These are phyloP conservation scores for Kazachstania viticola DNA, from an alignment of 805 yeast species.

Conservation along the genomic window DNA sequence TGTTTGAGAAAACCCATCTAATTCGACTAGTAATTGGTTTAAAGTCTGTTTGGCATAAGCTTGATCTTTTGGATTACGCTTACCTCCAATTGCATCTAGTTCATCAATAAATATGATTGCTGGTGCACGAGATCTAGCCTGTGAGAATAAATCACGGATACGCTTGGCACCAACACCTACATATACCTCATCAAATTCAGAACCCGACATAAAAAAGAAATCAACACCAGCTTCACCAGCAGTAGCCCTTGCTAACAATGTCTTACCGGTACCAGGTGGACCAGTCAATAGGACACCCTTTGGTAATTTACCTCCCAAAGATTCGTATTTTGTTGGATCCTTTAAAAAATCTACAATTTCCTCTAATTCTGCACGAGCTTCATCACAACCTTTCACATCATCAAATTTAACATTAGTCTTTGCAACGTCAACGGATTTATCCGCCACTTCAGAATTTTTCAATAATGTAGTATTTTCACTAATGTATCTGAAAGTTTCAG, in stretches of 20 bases:
- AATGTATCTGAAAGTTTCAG: constrained; percentile 64
- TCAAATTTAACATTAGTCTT: constrained; percentile 78
- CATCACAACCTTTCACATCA: constrained; percentile 97
- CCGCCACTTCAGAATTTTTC: constrained; percentile 59
- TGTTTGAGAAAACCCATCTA: constrained; percentile 90
- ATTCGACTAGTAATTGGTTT: constrained; percentile 88
- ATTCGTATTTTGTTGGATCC: constrained; percentile 93
- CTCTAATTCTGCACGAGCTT: constrained; percentile 93
- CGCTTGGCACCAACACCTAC: constrained; percentile 99
- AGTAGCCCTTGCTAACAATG: constrained; percentile 90
- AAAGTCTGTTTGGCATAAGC: constrained; percentile 97
- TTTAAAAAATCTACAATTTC: constrained; percentile 96
- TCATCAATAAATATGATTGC: constrained; percentile 97
- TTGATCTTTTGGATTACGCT: constrained; percentile 93
- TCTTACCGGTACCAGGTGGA: constrained; percentile 99
- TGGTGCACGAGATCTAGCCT: constrained; percentile 92
- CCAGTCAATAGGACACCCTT: constrained; percentile 95
- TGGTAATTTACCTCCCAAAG: constrained; percentile 93
- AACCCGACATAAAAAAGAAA: constrained; percentile 95
- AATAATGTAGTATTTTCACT: constrained; percentile 62
- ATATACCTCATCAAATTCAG: constrained; percentile 94
- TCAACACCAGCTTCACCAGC: constrained; percentile 99
- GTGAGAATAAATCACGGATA: constrained; percentile 84
- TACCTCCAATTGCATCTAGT: constrained; percentile 97
- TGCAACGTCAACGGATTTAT: constrained; percentile 71